phyloP scores from a whole-genome alignment of 371 early-diverging fungal species.

The Fennellomyces sp. region DNA sequence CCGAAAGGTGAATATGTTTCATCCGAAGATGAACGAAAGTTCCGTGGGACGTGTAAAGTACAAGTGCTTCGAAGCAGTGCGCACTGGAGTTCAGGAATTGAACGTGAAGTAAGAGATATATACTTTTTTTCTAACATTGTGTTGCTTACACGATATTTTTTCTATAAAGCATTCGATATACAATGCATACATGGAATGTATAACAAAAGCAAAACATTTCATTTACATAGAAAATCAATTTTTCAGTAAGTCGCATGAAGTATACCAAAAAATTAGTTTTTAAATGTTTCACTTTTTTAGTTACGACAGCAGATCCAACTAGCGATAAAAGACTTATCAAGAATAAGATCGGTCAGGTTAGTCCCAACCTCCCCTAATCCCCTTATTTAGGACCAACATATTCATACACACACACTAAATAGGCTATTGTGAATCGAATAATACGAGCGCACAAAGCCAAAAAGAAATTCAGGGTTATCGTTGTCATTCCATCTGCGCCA shows the following conservation, averaged over 20 bases:
- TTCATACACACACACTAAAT: not conserved
- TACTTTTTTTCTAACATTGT: not conserved
- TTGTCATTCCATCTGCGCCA: constrained; percentile 89
- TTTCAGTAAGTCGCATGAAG: constrained; percentile 62
- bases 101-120: constrained; percentile 50
- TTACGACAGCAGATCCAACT: constrained; percentile 43
- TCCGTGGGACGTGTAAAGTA: constrained; percentile 66
- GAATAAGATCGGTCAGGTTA: constrained; percentile 51
- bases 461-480: constrained; percentile 78
- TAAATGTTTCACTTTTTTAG: constrained; percentile 13
- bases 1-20: constrained; percentile 81
- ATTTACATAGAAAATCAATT: constrained; percentile 98
- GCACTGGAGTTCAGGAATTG: constrained; percentile 69
- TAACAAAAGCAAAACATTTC: constrained; percentile 79
- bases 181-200: constrained; percentile 81
- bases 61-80: constrained; percentile 74
- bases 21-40: constrained; percentile 65
- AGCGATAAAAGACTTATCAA: constrained; percentile 44
- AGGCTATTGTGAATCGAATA: constrained; percentile 82
- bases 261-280: not conserved
- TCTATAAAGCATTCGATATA: constrained; percentile 72
- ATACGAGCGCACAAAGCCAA: constrained; percentile 69
- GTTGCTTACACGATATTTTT: not conserved
- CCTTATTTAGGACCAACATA: not conserved
- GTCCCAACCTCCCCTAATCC: too few species aligned